phyloP scores from a whole-genome alignment of 2,329 filamentous ascomycete genomes.

The Ophiocordyceps polyrhachis-furcata region DNA sequence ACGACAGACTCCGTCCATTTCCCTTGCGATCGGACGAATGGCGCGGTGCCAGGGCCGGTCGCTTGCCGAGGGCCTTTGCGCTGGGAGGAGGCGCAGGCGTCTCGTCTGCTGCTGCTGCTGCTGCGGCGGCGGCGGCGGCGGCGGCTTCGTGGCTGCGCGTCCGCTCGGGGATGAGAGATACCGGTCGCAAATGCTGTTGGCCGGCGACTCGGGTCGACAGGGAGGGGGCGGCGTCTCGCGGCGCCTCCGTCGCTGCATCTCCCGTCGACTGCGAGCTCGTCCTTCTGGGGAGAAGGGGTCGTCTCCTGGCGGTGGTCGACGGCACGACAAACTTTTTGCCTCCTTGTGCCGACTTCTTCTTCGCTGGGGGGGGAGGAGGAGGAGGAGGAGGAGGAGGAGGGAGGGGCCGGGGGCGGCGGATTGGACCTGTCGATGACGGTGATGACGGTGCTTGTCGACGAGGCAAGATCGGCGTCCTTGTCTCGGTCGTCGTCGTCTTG shows the following conservation, averaged over 20 bases:
- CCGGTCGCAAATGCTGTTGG: slow-evolving; percentile 5
- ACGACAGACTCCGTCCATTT: slow-evolving; percentile 1
- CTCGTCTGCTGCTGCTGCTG: background rate
- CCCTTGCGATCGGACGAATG: slow-evolving; percentile 5
- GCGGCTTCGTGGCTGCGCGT: background rate
- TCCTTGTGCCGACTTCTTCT: slow-evolving; percentile 9
- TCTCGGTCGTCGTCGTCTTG: slow-evolving; percentile 1
- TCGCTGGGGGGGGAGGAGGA: slow-evolving; percentile 4
- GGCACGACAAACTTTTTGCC: slow-evolving; percentile 25
- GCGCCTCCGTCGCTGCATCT: slow-evolving; percentile 12
- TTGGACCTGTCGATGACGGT: slow-evolving; percentile 13
- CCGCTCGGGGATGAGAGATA: slow-evolving; percentile 12
- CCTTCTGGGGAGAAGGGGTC: slow-evolving; percentile 25
- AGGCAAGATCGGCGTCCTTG: slow-evolving; percentile 15
- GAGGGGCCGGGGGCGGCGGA: background rate
- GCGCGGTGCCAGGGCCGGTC: slow-evolving; percentile 13
- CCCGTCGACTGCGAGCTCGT: slow-evolving; percentile 28
- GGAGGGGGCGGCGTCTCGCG: slow-evolving; percentile 11
- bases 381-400: no score
- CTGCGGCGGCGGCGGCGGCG: no score
- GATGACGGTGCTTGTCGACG: slow-evolving; percentile 20
- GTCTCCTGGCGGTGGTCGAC: slow-evolving; percentile 22
- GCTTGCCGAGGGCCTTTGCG: slow-evolving; percentile 30
- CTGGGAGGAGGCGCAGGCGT: slow-evolving; percentile 10
- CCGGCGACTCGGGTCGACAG: slow-evolving; percentile 3